phyloP scores from a whole-genome alignment of 306 rosid species.

The Glycine tomentella region DNA sequence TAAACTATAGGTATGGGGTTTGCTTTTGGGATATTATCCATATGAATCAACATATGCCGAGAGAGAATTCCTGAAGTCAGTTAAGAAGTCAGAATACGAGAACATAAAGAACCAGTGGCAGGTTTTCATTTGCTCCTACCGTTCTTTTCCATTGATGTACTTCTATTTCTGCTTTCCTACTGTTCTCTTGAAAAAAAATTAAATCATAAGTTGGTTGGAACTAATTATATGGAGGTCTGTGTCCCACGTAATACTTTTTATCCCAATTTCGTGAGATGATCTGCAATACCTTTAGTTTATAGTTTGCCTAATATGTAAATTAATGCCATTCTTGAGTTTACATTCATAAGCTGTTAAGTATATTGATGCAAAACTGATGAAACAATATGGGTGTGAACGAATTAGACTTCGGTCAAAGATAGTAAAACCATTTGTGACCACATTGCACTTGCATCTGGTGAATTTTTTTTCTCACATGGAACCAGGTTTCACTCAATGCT shows the following conservation, averaged over 20 bases:
- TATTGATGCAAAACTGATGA: conserved; percentile 34
- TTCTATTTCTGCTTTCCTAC: conserved; percentile 30
- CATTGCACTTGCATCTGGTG: neutral
- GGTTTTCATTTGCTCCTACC: conserved; percentile 61
- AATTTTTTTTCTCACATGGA: conserved; percentile 8
- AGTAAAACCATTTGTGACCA: neutral
- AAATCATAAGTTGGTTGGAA: neutral
- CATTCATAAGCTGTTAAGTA: conserved; percentile 15
- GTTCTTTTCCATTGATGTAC: neutral
- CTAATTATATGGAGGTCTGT: conserved; percentile 17
- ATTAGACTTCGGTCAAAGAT: conserved; percentile 11
- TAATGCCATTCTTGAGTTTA: conserved; percentile 12
- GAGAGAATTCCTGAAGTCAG: conserved; percentile 76
- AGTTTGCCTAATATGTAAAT: conserved; percentile 32
- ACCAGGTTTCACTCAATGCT: conserved; percentile 2
- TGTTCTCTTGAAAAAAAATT: neutral
- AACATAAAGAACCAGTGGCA: conserved; percentile 95
- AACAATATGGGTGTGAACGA: conserved; percentile 21
- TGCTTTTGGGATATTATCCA: conserved; percentile 84
- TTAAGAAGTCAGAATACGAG: conserved; percentile 80
- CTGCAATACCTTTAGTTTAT: conserved; percentile 11
- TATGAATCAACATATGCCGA: conserved; percentile 95
- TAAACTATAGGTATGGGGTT: conserved; percentile 78
- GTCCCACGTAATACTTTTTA: conserved; percentile 6
- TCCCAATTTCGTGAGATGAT: conserved; percentile 3